Conservation (phyloP, 495 filamentous ascomycete genomes). For the Aspergillus heteromorphus region DNA sequence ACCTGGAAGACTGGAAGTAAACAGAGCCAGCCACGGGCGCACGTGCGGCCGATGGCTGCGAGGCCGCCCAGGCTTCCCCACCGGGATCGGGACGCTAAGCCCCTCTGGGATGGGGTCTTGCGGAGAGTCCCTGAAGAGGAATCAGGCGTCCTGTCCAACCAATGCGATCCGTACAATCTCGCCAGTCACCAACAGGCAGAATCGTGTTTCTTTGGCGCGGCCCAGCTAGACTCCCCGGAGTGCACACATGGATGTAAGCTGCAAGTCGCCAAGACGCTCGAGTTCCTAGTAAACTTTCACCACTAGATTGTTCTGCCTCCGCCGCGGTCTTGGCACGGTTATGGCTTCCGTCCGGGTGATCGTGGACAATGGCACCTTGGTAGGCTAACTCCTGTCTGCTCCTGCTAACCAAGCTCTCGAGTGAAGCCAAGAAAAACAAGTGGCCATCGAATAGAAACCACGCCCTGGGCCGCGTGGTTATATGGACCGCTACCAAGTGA, state of each 20-base stretch:
- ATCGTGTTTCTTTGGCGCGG: no score
- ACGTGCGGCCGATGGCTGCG: not conserved
- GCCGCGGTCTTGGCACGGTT: not conserved
- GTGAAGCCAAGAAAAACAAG: not conserved
- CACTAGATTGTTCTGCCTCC: no score
- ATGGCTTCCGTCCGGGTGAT: not conserved
- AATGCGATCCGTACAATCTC: no score
- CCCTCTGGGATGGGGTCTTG: not conserved
- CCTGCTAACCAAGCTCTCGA: not conserved
- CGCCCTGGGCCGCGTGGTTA: not conserved
- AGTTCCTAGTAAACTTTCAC: no score
- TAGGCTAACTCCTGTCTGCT: no score
- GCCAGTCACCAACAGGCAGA: no score
- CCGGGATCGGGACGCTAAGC: not conserved
- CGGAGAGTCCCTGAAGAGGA: not conserved
- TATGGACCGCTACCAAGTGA: not conserved
- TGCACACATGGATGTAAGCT: no score
- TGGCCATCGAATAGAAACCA: not conserved
- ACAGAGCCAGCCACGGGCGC: slow-evolving; percentile 3
- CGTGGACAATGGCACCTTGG: not conserved
- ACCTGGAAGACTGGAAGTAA: not conserved
- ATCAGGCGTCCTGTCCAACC: no score
- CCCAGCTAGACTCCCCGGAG: no score
- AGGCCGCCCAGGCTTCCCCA: not conserved
- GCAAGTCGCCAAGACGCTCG: no score